phyloP scores from a whole-genome alignment of 2,329 filamentous ascomycete genomes.

The Coniochaeta ligniaria region DNA sequence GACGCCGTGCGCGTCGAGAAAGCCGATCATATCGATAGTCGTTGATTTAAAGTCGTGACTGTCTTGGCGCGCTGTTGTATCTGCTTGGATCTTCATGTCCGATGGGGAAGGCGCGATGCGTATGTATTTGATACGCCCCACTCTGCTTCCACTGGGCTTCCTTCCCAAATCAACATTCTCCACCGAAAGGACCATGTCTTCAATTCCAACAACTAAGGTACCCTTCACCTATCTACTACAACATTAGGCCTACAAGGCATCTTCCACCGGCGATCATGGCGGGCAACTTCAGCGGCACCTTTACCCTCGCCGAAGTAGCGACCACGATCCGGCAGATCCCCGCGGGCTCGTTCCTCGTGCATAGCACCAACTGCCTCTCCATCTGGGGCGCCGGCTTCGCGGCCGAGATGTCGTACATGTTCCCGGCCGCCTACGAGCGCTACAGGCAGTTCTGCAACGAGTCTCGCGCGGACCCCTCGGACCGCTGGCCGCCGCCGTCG shows the following conservation, averaged over 20 bases:
- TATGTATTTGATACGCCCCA: background rate
- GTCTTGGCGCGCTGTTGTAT: background rate
- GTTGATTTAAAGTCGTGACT: background rate
- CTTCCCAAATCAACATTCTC: background rate
- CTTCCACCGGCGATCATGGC: background rate
- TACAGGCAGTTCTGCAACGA: constrained; percentile 17
- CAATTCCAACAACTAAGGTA: background rate
- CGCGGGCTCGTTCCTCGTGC: constrained; percentile 16
- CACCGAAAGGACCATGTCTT: too few relatives aligned
- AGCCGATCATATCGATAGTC: too few relatives aligned
- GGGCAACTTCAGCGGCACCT: background rate
- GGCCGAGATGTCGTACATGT: constrained; percentile 16
- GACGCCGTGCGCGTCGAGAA: too few relatives aligned
- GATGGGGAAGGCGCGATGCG: background rate
- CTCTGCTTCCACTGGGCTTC: background rate
- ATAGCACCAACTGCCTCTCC: constrained; percentile 23
- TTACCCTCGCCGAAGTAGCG: background rate
- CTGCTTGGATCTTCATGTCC: background rate
- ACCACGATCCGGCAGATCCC: constrained; percentile 5
- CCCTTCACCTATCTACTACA: too few relatives aligned
- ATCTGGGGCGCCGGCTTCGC: constrained; percentile 22
- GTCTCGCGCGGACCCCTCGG: constrained; percentile 6
- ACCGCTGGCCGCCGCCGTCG: constrained; percentile 9
- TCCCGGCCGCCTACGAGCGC: constrained; percentile 15
- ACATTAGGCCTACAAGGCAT: too few relatives aligned